These are phyloP conservation scores for Colletotrichum spaethianum DNA, from an alignment of 2,329 filamentous ascomycete species.

Conservation along the genomic window DNA sequence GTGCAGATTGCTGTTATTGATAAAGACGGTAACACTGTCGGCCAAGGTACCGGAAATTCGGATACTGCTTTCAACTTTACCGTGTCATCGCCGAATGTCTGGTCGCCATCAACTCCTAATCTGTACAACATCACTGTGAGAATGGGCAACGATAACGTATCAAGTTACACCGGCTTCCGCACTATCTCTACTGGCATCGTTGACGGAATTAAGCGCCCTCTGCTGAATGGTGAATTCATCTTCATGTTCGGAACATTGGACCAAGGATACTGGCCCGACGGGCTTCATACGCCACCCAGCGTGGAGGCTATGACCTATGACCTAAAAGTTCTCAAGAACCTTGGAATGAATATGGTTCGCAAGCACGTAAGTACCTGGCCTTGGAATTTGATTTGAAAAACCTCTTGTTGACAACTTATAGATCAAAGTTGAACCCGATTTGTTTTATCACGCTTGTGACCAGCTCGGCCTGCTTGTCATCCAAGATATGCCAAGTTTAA, in stretches of 20 bases:
- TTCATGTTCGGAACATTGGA: constrained; percentile 80
- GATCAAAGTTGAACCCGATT: constrained; percentile 77
- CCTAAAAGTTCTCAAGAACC: constrained; percentile 72
- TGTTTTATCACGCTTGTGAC: constrained; percentile 79
- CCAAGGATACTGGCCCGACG: constrained; percentile 81
- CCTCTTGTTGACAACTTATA: constrained; percentile 42
- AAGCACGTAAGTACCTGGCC: constrained; percentile 70
- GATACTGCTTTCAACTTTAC: constrained; percentile 68
- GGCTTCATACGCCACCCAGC: constrained; percentile 75
- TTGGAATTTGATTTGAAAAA: no score
- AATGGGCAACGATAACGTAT: constrained; percentile 65
- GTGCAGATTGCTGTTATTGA: constrained; percentile 56
- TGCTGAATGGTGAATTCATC: constrained; percentile 78
- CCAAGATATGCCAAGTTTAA: constrained; percentile 79
- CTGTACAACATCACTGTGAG: constrained; percentile 76
- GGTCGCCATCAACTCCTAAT: constrained; percentile 74
- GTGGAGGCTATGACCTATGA: constrained; percentile 79
- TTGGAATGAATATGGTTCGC: constrained; percentile 79
- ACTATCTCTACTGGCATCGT: constrained; percentile 71
- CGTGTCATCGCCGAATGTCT: constrained; percentile 69
- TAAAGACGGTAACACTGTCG: constrained; percentile 56
- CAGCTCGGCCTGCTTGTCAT: constrained; percentile 76
- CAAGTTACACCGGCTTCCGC: constrained; percentile 79
- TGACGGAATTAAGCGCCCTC: constrained; percentile 70
- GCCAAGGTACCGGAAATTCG: constrained; percentile 59